Conservation (phyloP, 768 basidiomycete species). For the Dioszegia hungarica region DNA sequence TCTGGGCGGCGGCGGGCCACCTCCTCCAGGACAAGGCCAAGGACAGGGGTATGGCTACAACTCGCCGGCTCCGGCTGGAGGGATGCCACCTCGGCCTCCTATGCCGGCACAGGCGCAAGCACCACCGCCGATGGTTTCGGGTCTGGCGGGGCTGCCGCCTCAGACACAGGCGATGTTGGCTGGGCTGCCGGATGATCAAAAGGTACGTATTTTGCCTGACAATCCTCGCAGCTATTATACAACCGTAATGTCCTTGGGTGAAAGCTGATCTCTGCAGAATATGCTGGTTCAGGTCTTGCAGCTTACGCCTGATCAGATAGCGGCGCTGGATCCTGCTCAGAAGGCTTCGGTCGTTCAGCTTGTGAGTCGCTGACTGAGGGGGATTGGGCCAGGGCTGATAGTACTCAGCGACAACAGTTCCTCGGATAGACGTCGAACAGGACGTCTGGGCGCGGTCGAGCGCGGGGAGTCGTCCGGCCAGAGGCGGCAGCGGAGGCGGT, state of each 20-base stretch:
- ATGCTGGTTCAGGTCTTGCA: constrained; percentile 83
- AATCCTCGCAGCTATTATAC: background rate
- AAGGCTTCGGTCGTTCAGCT: constrained; percentile 73
- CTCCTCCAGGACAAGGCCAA: constrained; percentile 16
- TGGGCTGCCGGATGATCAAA: constrained; percentile 43
- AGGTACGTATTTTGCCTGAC: constrained; percentile 23
- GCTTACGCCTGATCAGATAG: constrained; percentile 77
- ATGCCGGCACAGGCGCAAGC: no score
- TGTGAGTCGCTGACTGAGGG: constrained; percentile 54
- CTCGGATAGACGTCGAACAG: no score
- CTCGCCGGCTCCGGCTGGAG: constrained; percentile 35
- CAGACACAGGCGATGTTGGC: constrained; percentile 27
- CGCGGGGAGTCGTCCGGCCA: no score
- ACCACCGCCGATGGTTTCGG: constrained; percentile 4
- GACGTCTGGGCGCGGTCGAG: no score
- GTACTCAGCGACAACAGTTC: constrained; percentile 38
- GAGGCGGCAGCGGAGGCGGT: background rate
- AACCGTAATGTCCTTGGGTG: no score
- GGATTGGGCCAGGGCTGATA: background rate
- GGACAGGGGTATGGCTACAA: constrained; percentile 19
- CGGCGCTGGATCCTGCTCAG: constrained; percentile 70
- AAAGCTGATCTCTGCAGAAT: constrained; percentile 51
- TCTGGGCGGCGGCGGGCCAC: constrained; percentile 35
- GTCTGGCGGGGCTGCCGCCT: constrained; percentile 20
- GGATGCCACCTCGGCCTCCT: constrained; percentile 33